These are phyloP conservation scores for Xylaria arbuscula DNA, from an alignment of 2,329 filamentous ascomycete species.

Conservation along the genomic window DNA sequence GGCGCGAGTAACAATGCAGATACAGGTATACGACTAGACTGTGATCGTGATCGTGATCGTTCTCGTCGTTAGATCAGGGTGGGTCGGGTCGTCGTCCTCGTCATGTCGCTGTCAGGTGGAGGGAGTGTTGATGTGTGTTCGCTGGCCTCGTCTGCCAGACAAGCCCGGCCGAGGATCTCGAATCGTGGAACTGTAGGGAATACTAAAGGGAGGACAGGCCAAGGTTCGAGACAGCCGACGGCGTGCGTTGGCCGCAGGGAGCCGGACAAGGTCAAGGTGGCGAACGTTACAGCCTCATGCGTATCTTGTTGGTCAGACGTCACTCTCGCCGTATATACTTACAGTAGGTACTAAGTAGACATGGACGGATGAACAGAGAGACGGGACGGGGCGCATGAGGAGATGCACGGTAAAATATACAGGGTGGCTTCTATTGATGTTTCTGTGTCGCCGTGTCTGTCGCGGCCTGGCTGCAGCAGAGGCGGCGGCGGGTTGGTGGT, in stretches of 20 bases:
- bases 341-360: too few species aligned
- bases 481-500: too few species aligned
- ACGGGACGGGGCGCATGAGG: too few species aligned
- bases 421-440: too few species aligned
- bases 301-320: too few species aligned
- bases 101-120: not conserved
- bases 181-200: not conserved
- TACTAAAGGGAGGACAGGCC: not conserved
- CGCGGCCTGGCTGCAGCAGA: too few species aligned
- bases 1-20: not conserved
- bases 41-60: not conserved
- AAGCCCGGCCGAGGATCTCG: not conserved
- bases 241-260: not conserved
- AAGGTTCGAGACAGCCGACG: not conserved
- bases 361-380: too few species aligned
- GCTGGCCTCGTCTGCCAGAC: not conserved
- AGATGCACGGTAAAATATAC: too few species aligned
- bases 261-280: not conserved
- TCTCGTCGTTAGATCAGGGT: not conserved
- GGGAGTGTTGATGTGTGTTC: not conserved
- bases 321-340: too few species aligned
- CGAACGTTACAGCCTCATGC: slow-evolving; percentile 10
- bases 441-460: too few species aligned
- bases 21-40: not conserved
- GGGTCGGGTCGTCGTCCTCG: not conserved